Percentiles rank a stretch among this genome's conserved stretches.
Evolutionary conservation across 495 filamentous ascomycete species (phyloP).

Genomic region (Acidiella bohemica): DNA sequence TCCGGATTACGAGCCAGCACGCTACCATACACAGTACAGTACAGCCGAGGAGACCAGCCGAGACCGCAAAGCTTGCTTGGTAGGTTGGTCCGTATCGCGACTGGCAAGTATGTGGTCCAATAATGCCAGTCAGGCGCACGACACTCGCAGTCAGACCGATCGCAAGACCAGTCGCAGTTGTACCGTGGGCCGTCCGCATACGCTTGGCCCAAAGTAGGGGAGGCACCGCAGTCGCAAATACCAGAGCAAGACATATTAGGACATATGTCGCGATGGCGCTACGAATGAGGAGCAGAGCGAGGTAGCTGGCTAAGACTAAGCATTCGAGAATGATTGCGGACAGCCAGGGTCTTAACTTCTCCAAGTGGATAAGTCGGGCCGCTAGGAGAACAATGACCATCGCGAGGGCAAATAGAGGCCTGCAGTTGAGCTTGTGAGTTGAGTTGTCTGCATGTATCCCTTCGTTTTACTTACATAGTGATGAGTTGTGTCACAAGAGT

Average conservation of each 20-base stretch:
- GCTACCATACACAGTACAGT: neutral
- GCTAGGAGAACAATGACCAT: neutral
- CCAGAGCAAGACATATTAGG: slow-evolving; percentile 1
- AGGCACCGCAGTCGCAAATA: slow-evolving; percentile 1
- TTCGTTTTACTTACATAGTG: no score
- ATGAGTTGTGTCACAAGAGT: neutral
- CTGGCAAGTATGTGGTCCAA: slow-evolving; percentile 4
- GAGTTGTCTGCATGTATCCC: no score
- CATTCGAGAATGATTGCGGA: neutral
- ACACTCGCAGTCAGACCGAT: neutral
- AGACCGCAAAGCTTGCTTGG: neutral
- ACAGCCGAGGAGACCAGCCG: neutral
- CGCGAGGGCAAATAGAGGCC: neutral
- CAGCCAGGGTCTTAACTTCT: slow-evolving; percentile 2
- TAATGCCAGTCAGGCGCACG: neutral
- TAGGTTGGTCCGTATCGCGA: slow-evolving; percentile 1
- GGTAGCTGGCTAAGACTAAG: slow-evolving; percentile 1
- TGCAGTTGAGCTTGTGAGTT: no score
- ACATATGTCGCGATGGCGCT: neutral
- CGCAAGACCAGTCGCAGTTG: slow-evolving; percentile 1
- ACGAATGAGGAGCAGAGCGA: slow-evolving; percentile 1
- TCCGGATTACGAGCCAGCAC: neutral
- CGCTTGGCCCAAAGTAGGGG: slow-evolving; percentile 4
- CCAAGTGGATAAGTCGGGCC: neutral
- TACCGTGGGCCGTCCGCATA: slow-evolving; percentile 2